These are phyloP conservation scores for Copromyces sp. DNA, from an alignment of 495 filamentous ascomycete genomes.

Conservation along the genomic window DNA sequence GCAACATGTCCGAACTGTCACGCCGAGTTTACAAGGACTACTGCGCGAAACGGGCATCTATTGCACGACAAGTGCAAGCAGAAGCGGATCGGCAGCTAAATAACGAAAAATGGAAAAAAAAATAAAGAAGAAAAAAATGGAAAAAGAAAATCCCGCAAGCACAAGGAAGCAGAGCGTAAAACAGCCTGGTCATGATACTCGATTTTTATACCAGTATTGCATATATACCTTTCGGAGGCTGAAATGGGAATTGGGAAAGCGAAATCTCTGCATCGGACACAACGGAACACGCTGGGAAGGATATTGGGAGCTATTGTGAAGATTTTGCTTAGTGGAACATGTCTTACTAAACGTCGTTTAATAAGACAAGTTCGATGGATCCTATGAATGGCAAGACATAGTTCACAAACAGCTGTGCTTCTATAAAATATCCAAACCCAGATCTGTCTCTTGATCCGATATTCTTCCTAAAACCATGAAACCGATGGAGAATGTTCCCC, in stretches of 20 bases:
- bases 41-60: constrained; percentile 81
- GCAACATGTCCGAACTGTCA: constrained; percentile 80
- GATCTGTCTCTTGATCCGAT: background rate
- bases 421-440: background rate
- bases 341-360: background rate
- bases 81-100: constrained; percentile 32
- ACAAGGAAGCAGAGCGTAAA: background rate
- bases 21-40: constrained; percentile 85
- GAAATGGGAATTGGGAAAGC: background rate
- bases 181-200: background rate
- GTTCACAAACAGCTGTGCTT: background rate
- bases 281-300: background rate
- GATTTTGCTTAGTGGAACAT: background rate
- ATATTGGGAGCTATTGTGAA: background rate
- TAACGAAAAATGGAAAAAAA: background rate
- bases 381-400: background rate
- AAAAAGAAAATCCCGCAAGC: background rate
- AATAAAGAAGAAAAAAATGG: background rate
- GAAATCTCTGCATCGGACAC: background rate
- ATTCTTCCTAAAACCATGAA: background rate
- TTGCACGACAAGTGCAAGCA: constrained; percentile 84
- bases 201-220: background rate
- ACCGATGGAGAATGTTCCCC: background rate
- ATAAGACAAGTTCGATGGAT: background rate
- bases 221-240: background rate